Conservation (phyloP, 2,329 filamentous ascomycete genomes). For the Colletotrichum agaves region DNA sequence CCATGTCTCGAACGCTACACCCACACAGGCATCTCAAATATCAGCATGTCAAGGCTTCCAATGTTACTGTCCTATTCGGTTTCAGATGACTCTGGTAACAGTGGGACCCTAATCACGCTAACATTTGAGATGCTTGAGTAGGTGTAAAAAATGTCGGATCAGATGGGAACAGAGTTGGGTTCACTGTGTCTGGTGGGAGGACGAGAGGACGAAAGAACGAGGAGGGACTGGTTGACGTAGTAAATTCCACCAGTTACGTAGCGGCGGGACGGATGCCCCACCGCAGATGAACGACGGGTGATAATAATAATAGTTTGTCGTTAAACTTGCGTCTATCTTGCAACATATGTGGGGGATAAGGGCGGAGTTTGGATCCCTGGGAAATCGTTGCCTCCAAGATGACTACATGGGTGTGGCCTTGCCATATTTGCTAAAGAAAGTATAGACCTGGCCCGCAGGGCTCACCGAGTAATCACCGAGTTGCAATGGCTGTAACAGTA, state of each 20-base stretch:
- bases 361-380: not conserved
- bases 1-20: slow-evolving; percentile 22
- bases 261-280: slow-evolving; percentile 24
- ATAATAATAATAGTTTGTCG: slow-evolving; percentile 6
- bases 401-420: not conserved
- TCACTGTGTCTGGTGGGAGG: slow-evolving; percentile 1
- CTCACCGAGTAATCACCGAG: not conserved
- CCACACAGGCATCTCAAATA: no score
- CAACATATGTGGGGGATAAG: slow-evolving; percentile 13
- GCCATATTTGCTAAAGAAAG: not conserved
- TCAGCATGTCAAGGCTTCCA: no score
- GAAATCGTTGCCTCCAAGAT: not conserved
- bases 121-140: no score
- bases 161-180: slow-evolving; percentile 3
- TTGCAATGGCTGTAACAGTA: not conserved
- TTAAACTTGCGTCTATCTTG: slow-evolving; percentile 14
- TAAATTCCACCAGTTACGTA: slow-evolving; percentile 26
- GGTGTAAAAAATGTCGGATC: slow-evolving; percentile 18
- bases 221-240: slow-evolving; percentile 28
- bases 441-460: slow-evolving; percentile 2
- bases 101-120: no score
- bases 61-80: no score
- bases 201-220: slow-evolving; percentile 2
- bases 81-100: no score
- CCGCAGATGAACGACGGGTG: slow-evolving; percentile 23